These are phyloP conservation scores for Irpex sp. DNA, from an alignment of 1,284 basidiomycete genomes.

Conservation along the genomic window DNA sequence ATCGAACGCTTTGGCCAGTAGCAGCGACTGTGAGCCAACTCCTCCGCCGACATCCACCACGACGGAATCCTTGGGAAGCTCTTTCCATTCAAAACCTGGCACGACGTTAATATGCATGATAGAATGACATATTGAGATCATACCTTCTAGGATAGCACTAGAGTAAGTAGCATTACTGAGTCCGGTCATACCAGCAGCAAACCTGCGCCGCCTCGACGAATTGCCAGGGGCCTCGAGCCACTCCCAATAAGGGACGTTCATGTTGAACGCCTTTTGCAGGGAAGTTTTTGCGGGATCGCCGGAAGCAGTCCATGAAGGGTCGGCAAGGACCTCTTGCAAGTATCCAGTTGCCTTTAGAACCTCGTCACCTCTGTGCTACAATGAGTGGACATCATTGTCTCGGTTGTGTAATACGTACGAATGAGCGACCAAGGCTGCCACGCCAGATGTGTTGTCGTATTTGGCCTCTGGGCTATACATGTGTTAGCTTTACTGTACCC, in stretches of 20 bases:
- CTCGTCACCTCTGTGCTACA: conserved; percentile 18
- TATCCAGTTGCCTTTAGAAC: conserved; percentile 22
- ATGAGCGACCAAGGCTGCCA: conserved; percentile 21
- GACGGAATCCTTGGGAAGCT: conserved; percentile 1
- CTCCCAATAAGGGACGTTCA: conserved; percentile 15
- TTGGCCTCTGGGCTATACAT: conserved; percentile 19
- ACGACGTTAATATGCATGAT: background rate
- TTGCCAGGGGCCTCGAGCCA: conserved; percentile 14
- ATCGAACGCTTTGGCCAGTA: conserved; percentile 17
- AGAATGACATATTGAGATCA: conserved; percentile 4
- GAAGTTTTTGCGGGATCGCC: conserved; percentile 20
- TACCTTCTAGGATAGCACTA: conserved; percentile 10
- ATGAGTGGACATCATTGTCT: background rate
- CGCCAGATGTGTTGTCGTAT: conserved; percentile 23
- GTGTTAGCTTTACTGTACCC: background rate
- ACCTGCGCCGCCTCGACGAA: background rate
- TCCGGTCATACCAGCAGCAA: background rate
- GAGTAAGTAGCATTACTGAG: background rate
- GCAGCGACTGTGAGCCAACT: conserved; percentile 19
- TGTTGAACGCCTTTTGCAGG: conserved; percentile 24
- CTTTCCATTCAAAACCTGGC: conserved; percentile 14
- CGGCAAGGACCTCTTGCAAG: conserved; percentile 23
- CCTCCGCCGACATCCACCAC: conserved; percentile 24
- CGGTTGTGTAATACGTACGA: conserved; percentile 13
- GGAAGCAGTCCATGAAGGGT: conserved; percentile 18